Base-by-base conservation (phyloP, 1,284 basidiomycete genomes). In the Laetiporus sulphureus region DNA sequence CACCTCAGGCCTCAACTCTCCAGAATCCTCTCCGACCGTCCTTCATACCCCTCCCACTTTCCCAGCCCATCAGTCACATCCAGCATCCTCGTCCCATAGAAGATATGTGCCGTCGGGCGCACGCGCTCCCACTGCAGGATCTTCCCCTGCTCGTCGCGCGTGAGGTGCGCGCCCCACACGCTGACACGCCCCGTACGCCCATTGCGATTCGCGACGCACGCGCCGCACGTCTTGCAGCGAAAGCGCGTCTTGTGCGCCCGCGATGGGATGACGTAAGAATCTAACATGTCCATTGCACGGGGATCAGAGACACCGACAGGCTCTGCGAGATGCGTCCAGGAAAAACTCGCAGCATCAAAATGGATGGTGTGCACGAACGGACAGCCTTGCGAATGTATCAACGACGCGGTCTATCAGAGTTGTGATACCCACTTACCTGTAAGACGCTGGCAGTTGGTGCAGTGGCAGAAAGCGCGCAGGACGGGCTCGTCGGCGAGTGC, bases 21-120 rank as follows among this genome's bases (percentile, higher is more conserved):
- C n/a, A n/a, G 29, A 18, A 40, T 5, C 15, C 39, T 18, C 3
- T 57, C 50, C 22, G 76, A 79, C 38, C 53, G 49, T 10, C 57
- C 61, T 47, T 73, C 68, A 54, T 82, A 83, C 12, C 79, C 79
- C 36, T 70, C 66, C 79, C 78, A 82, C 52, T 82, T 83, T 19
- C 63, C 66, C 45, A 83, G 46, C 3, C 50, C 63, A 49, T 83
- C 80, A 6, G 63, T 42, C 10, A 81, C 56, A 41, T 79, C 75
- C 39, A 81, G 46, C 63, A 80, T 58, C 16, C 77, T 63, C 15
- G 79, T 82, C 5, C 60, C 77, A 48, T 82, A 82, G 58, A 82
- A 83, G 8, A 75, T 75, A 56, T 83, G 81, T 8, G 67, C 70
- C 0, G 72, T 79, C 0, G 80, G 79, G 50, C 69, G 72, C 33